Conservation (phyloP, 192 early-diverging fungal species). For the Piromyces sp. region DNA sequence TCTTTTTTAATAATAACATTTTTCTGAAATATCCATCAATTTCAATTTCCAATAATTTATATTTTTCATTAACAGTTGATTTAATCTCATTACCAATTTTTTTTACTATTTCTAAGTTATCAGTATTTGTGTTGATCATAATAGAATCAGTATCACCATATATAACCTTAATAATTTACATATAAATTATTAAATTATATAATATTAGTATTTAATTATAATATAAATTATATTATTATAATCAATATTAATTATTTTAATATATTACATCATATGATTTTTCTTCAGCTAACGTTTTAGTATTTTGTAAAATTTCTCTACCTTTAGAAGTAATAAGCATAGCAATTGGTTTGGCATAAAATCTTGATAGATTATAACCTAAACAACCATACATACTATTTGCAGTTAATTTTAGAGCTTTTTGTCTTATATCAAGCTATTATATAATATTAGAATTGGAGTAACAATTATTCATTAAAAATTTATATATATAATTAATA, state of each 20-base stretch:
- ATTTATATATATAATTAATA: too few relatives aligned
- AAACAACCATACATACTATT: constrained; percentile 99
- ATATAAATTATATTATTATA: too few relatives aligned
- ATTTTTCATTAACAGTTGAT: constrained; percentile 72
- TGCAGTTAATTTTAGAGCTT: constrained; percentile 88
- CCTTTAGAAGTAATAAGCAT: constrained; percentile 91
- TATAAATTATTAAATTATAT: too few relatives aligned
- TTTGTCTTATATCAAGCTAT: constrained; percentile 81
- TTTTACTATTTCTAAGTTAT: constrained; percentile 48
- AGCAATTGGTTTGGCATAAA: constrained; percentile 92
- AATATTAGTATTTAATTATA: not conserved
- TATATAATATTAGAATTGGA: too few relatives aligned
- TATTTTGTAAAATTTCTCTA: constrained; percentile 86
- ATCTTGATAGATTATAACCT: constrained; percentile 77
- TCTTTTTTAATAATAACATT: constrained; percentile 87
- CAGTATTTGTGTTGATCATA: constrained; percentile 82
- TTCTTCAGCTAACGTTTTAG: constrained; percentile 63
- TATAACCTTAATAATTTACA: constrained; percentile 51
- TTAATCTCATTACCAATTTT: constrained; percentile 69
- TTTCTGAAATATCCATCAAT: constrained; percentile 85
- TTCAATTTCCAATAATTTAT: constrained; percentile 88
- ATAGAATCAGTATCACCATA: constrained; percentile 99
- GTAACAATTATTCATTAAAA: too few relatives aligned
- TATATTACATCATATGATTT: not conserved
- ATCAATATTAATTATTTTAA: too few relatives aligned